Percentiles rank a stretch among this genome's conserved stretches.
These are phyloP conservation scores for Limnanthes douglasii DNA, from an alignment of 345 rosid species.

Conservation along the genomic window DNA sequence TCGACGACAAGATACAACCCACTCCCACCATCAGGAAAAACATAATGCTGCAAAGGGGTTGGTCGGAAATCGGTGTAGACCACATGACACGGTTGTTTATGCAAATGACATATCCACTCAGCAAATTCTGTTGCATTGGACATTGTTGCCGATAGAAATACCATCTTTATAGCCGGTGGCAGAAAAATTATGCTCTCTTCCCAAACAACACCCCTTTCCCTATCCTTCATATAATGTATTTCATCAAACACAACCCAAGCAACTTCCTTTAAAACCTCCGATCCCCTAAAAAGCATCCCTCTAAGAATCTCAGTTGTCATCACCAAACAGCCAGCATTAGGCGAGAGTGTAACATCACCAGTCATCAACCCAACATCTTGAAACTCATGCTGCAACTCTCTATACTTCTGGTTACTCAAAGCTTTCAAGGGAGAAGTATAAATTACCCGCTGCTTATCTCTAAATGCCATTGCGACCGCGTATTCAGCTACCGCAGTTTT, in stretches of 20 bases:
- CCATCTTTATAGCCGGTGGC: constrained; percentile 97
- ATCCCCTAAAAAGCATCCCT: constrained; percentile 93
- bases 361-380: constrained; percentile 97
- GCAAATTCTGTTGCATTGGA: constrained; percentile 97
- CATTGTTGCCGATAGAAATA: constrained; percentile 96
- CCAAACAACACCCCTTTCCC: constrained; percentile 99
- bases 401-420: constrained; percentile 92
- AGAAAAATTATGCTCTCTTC: constrained; percentile 93
- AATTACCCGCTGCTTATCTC: constrained; percentile 88
- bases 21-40: constrained; percentile 80
- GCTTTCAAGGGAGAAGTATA: constrained; percentile 97
- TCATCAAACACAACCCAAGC: constrained; percentile 98
- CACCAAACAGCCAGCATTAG: constrained; percentile 89
- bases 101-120: constrained; percentile 91
- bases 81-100: constrained; percentile 95
- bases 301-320: constrained; percentile 98
- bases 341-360: constrained; percentile 92
- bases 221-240: constrained; percentile 95
- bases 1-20: constrained; percentile 96
- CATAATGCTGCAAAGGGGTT: constrained; percentile 97
- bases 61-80: constrained; percentile 97
- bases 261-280: constrained; percentile 94
- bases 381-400: constrained; percentile 92
- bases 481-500: constrained; percentile 99
- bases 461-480: constrained; percentile 93